Base-by-base conservation (phyloP, 352 stramenopile species). In the Phytophthora uliginosa region DNA sequence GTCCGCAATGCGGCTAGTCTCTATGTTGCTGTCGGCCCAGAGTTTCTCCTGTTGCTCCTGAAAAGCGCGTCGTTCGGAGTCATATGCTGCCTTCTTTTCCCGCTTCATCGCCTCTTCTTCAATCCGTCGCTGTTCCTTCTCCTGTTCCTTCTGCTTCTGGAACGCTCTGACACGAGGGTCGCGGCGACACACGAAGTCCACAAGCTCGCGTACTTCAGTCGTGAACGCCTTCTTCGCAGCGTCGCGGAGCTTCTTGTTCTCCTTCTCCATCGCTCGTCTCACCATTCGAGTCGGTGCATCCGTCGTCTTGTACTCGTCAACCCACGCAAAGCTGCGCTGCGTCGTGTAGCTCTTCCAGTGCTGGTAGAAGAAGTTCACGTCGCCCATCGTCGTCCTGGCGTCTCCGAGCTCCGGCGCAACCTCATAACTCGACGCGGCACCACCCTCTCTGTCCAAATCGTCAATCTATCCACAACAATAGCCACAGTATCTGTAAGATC, bases 161-260 rank as follows among this genome's bases (percentile, higher is more conserved):
- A 91, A 83, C 22, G 81, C 76, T 15, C 82, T 68, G 65, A 97
- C 88, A 33, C 90, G 90, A 59, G 78, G 84, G 38, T 97, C 90
- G 9, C 90, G 87, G 26, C 91, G 89, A 58, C 73, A 78, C n/a
- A 95, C 84, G 73, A 94, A 97, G 53, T 97, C 88, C 47, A 94
- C 88, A 3, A 97, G 82, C 56, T 94, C 84, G 7, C 90, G 86
- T 31, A 97, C 90, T 62, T 95, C 83, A 26, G 76, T 81, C 13
- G 77, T 94, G 69, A 94, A 97, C 18, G 81, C 84, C 55, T 94
- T 94, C 58, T 88, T 91, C 13, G 84, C 90, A 20, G 77, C 73
- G 56, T 97, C 88, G 9, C 90, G 87, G n/a, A 93, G 71, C 74
- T 95, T 95, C 57, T 93, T 93, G 73, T 97, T 97, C 63, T 95